Conservation (phyloP, 2,329 filamentous ascomycete genomes). For the Paraphoma sp. region DNA sequence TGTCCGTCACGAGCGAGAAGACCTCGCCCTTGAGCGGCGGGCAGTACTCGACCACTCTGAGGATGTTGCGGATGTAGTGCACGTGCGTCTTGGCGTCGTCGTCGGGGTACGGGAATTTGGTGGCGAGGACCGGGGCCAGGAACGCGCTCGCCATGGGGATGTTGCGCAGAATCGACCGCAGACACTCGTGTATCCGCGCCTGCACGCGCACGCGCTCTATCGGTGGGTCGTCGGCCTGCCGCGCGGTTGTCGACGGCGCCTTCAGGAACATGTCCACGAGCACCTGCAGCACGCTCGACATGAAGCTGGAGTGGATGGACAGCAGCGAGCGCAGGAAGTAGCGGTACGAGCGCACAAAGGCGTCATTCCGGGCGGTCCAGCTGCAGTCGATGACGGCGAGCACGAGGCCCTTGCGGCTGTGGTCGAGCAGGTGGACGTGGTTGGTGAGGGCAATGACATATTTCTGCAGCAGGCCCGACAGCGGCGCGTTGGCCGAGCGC, state of each 20-base stretch:
- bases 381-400: conserved; percentile 64
- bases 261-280: conserved; percentile 78
- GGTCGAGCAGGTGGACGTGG: conserved; percentile 62
- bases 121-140: conserved; percentile 70
- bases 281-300: conserved; percentile 77
- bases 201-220: conserved; percentile 72
- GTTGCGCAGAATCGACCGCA: conserved; percentile 78
- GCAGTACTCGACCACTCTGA: conserved; percentile 78
- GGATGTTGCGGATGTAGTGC: conserved; percentile 85
- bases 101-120: conserved; percentile 77
- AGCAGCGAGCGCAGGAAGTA: conserved; percentile 69
- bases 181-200: conserved; percentile 74
- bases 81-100: conserved; percentile 81
- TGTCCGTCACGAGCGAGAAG: conserved; percentile 81
- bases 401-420: conserved; percentile 64
- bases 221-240: conserved; percentile 60
- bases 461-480: conserved; percentile 60
- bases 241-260: conserved; percentile 61
- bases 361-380: conserved; percentile 68
- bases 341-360: conserved; percentile 63
- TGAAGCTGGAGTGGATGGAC: conserved; percentile 81
- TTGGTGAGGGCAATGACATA: conserved; percentile 65
- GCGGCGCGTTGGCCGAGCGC: conserved; percentile 57
- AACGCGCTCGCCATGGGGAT: conserved; percentile 79
- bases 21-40: conserved; percentile 81